Conservation (phyloP, 2,329 filamentous ascomycete genomes). For the Aureobasidium uvarum region DNA sequence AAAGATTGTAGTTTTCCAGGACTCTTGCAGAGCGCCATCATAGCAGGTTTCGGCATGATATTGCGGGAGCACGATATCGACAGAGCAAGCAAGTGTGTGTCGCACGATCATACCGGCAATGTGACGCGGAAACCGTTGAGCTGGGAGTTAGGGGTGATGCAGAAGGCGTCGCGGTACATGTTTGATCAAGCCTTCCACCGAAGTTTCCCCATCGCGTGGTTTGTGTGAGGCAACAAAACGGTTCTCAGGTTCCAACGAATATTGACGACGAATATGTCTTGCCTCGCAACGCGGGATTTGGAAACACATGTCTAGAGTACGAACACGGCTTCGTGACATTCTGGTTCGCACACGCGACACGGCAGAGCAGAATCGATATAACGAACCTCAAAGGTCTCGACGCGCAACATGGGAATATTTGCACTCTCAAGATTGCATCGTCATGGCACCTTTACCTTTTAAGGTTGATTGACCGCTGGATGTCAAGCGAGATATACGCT, state of each 20-base stretch:
- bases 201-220: conserved; percentile 23
- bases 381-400: background rate
- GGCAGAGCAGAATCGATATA: conserved; percentile 5
- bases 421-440: background rate
- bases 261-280: conserved; percentile 22
- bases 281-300: background rate
- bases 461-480: conserved; percentile 15
- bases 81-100: background rate
- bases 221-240: conserved; percentile 24
- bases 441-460: background rate
- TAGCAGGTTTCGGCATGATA: too few species aligned
- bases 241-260: conserved; percentile 8
- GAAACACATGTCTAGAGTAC: background rate
- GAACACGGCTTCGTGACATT: background rate
- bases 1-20: too few species aligned
- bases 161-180: conserved; percentile 20
- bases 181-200: conserved; percentile 16
- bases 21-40: background rate
- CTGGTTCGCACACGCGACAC: background rate
- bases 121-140: conserved; percentile 14
- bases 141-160: conserved; percentile 19
- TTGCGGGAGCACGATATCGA: background rate
- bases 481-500: background rate
- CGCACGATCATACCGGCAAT: background rate
- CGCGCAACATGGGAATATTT: background rate